phyloP scores from a whole-genome alignment of 768 basidiomycete genomes.

The Pisolithus orientalis region DNA sequence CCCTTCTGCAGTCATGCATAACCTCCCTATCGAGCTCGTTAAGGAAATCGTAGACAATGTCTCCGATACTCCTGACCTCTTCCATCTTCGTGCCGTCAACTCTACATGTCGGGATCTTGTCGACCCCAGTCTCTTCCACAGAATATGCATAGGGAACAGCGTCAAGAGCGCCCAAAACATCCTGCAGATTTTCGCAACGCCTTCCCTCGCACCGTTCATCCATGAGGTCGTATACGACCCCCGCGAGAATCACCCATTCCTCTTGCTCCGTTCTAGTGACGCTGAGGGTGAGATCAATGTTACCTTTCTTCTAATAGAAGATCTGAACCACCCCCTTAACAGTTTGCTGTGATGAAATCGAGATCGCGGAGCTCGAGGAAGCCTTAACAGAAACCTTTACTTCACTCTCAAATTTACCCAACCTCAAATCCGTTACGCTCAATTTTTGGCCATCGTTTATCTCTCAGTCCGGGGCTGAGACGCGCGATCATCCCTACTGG shows the following conservation, averaged over 20 bases:
- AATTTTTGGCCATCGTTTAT: conserved; percentile 28
- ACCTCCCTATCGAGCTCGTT: conserved; percentile 24
- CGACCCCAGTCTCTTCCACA: conserved; percentile 20
- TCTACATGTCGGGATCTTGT: conserved; percentile 18
- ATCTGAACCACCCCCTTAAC: not conserved
- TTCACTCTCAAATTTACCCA: conserved; percentile 13
- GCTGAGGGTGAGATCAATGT: conserved; percentile 7
- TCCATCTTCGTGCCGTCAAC: conserved; percentile 23
- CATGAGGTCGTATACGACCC: conserved; percentile 24
- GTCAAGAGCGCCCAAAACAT: conserved; percentile 20
- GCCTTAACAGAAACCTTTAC: conserved; percentile 21
- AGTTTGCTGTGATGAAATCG: conserved; percentile 21
- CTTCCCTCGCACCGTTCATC: conserved; percentile 18
- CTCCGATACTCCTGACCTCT: conserved; percentile 19
- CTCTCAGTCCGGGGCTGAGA: conserved; percentile 16
- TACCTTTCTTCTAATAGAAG: fast-evolving
- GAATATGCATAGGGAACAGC: conserved; percentile 20
- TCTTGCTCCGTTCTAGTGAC: conserved; percentile 11
- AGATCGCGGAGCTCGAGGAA: conserved; percentile 28
- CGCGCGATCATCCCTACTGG: conserved; percentile 25
- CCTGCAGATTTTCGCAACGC: conserved; percentile 15
- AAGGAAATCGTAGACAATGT: conserved; percentile 18
- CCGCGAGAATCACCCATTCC: conserved; percentile 20
- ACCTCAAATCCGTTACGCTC: conserved; percentile 16
- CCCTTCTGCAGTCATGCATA: conserved; percentile 12